phyloP scores from a whole-genome alignment of 148 eudicot genomes.

The Tetragonia tetragonoides region DNA sequence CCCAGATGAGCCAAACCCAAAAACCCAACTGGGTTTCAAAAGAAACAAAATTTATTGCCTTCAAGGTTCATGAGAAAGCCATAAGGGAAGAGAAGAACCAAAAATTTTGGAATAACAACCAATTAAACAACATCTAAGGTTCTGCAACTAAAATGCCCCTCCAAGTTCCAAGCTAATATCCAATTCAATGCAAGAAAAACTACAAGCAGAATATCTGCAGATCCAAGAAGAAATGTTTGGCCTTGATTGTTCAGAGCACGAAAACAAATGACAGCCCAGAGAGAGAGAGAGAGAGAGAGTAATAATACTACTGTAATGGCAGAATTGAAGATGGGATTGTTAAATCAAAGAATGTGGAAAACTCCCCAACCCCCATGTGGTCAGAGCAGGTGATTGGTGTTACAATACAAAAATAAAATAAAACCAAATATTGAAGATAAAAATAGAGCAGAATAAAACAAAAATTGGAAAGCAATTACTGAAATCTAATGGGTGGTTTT shows the following conservation, averaged over 20 bases:
- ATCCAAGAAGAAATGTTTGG: conserved; percentile 48
- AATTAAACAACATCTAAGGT: conserved; percentile 4
- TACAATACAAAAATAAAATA: neutral
- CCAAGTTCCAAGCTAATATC: neutral
- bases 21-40: conserved; percentile 28
- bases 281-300: conserved; percentile 11
- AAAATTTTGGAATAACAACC: conserved; percentile 9
- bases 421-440: conserved; percentile 1
- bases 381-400: conserved; percentile 30
- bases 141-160: neutral
- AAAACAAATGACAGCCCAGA: conserved; percentile 34
- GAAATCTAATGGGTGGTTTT: conserved; percentile 27
- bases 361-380: conserved; percentile 32
- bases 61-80: conserved; percentile 13
- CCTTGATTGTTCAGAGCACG: conserved; percentile 21
- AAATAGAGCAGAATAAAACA: neutral
- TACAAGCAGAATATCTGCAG: conserved; percentile 36
- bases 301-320: neutral
- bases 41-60: conserved; percentile 1
- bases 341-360: conserved; percentile 29
- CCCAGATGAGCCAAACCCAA: conserved; percentile 30
- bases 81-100: neutral
- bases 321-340: conserved; percentile 11
- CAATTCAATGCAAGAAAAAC: neutral
- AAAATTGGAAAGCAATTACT: conserved; percentile 1